These are phyloP conservation scores for Fusarium sublunatum DNA, from an alignment of 2,329 filamentous ascomycete genomes.

Conservation along the genomic window DNA sequence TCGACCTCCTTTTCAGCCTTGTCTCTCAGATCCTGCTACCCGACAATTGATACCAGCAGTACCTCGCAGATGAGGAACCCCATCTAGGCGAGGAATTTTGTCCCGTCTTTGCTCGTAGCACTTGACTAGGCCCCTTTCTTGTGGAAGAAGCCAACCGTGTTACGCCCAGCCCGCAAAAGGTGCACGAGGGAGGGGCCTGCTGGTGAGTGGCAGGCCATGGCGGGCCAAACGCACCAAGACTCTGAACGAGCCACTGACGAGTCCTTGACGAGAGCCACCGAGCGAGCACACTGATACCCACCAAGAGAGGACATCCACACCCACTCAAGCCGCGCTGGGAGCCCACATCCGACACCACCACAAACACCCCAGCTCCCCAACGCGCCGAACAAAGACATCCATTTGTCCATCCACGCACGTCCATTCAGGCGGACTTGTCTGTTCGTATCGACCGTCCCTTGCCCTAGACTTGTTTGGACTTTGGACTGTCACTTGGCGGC, in stretches of 20 bases:
- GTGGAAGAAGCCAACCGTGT: constrained; percentile 35
- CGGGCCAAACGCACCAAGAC: constrained; percentile 36
- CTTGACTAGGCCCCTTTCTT: constrained; percentile 33
- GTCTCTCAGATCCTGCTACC: constrained; percentile 18
- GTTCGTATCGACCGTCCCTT: constrained; percentile 28
- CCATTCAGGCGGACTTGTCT: constrained; percentile 22
- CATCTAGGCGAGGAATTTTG: constrained; percentile 30
- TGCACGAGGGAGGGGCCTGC: constrained; percentile 39
- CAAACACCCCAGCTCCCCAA: constrained; percentile 41
- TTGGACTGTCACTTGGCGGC: constrained; percentile 22
- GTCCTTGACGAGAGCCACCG: constrained; percentile 31
- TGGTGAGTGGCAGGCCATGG: constrained; percentile 35
- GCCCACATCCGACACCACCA: constrained; percentile 43
- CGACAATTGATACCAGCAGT: constrained; percentile 2
- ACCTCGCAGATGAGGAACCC: constrained; percentile 21
- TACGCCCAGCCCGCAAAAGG: constrained; percentile 37
- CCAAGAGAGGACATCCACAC: constrained; percentile 31
- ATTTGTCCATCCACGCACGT: constrained; percentile 24
- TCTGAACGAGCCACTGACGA: constrained; percentile 38
- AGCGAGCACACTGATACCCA: constrained; percentile 8
- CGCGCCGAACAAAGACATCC: constrained; percentile 36
- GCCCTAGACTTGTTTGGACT: constrained; percentile 32
- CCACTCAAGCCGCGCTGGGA: constrained; percentile 31
- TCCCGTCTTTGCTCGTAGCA: constrained; percentile 16
- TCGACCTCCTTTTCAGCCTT: constrained; percentile 38